Base-by-base conservation (phyloP, 192 early-diverging fungal species). In the Rhizoclosmatium sp. region DNA sequence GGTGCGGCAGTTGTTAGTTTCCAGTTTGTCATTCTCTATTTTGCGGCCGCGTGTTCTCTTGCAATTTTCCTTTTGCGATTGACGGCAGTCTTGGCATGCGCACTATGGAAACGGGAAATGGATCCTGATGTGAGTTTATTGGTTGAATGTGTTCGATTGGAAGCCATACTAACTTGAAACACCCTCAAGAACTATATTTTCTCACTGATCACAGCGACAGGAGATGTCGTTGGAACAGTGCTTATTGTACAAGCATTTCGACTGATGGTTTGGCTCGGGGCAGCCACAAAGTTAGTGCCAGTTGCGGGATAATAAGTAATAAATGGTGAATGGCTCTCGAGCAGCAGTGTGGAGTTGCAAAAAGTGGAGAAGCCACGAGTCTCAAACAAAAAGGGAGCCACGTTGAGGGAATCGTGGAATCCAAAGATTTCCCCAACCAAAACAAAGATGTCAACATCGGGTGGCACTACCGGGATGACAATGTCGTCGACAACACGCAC, bases 151-250 rank as follows among this genome's bases (percentile, higher is more conserved):
- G 82, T 44, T 54, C 9, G 41, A 31, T 31, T 31, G 31, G 31
- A 31, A 31, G 31, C 31, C 31, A 31, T 31, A 31, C 31, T 31
- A 31, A 31, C 31, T 31, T 31, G 31, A 54, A 79, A 16, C 82
- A 83, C 59, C 74, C 81, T 47, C 75, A 82, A 54, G 51, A 78
- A 84, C 47, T 84, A 83, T 47, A 65, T 82, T 14, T 83, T 84
- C 65, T 73, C 82, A 47, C 56, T 84, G 5, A 67, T 84, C 5
- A 84, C 82, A 2, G 77, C 82, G 16, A 46, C 81, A n/a, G 75
- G 81, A n/a, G 82, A 84, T 73, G 81, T 84, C 1, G 41, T 73
- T 21, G 82, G 82, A 23, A 83, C 82, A 3, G 44, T 82, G 9
- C 58, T 84, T 12, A 73, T 82, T 65, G 68, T 81, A 10, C 39